These are phyloP conservation scores for Lichenothelia convexa DNA, from an alignment of 495 filamentous ascomycete genomes.

Conservation along the genomic window DNA sequence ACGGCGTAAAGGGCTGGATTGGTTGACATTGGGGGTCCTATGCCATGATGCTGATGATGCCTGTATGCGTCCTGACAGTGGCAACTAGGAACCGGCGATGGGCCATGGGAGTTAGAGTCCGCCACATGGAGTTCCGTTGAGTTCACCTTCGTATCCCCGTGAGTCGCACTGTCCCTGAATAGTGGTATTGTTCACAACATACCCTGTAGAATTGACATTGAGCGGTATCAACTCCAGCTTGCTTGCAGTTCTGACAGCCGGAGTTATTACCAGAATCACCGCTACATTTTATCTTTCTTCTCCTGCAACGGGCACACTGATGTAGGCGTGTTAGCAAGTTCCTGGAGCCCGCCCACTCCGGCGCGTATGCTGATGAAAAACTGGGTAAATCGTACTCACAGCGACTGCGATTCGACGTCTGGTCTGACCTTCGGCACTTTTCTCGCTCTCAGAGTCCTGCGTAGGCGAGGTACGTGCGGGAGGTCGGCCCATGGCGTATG, in stretches of 20 bases:
- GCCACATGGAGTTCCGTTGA: too few species aligned
- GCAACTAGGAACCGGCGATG: not conserved
- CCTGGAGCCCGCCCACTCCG: too few species aligned
- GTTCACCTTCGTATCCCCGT: too few species aligned
- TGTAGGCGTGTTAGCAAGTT: not conserved
- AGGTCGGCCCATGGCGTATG: not conserved
- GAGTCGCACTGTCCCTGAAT: not conserved
- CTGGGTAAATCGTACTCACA: slow-evolving; percentile 3
- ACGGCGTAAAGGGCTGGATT: too few species aligned
- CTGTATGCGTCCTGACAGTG: not conserved
- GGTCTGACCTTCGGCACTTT: not conserved
- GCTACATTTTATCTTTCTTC: slow-evolving; percentile 91
- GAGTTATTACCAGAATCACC: slow-evolving; percentile 59
- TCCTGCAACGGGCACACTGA: slow-evolving; percentile 80
- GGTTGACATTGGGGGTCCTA: too few species aligned
- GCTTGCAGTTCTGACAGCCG: slow-evolving; percentile 70
- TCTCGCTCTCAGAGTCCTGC: slow-evolving; percentile 3
- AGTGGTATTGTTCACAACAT: slow-evolving; percentile 19
- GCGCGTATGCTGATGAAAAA: not conserved
- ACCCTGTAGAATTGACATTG: slow-evolving; percentile 69
- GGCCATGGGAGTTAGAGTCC: not conserved
- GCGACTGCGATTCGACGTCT: slow-evolving; percentile 13
- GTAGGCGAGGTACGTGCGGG: not conserved
- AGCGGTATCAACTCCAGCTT: slow-evolving; percentile 36
- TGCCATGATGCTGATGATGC: not conserved